Conservation (phyloP, 2,329 filamentous ascomycete genomes). For the Cordyceps militaris region DNA sequence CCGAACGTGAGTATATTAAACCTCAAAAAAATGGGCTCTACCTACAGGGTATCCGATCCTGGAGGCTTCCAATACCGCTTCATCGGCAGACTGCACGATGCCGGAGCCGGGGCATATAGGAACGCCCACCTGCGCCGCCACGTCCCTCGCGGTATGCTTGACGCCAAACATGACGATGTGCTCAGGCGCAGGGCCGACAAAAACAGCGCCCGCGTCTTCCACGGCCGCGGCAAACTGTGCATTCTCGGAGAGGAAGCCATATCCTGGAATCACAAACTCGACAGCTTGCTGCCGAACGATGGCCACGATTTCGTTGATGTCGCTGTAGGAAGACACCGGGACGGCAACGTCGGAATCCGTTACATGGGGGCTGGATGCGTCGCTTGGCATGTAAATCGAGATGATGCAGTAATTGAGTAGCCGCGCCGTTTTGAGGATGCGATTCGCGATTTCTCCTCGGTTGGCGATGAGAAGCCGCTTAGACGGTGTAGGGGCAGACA, state of each 20-base stretch:
- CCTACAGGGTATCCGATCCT: slow-evolving; percentile 3
- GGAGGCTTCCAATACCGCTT: background rate
- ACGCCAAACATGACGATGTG: slow-evolving; percentile 50
- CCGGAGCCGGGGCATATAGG: slow-evolving; percentile 31
- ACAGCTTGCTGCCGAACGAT: slow-evolving; percentile 34
- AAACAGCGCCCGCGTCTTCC: slow-evolving; percentile 44
- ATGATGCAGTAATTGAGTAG: slow-evolving; percentile 41
- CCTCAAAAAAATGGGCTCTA: background rate
- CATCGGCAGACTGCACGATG: background rate
- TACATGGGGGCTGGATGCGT: slow-evolving; percentile 48
- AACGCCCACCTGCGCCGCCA: slow-evolving; percentile 41
- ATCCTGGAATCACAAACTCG: slow-evolving; percentile 56
- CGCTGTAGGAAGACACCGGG: slow-evolving; percentile 19
- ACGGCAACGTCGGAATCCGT: slow-evolving; percentile 45
- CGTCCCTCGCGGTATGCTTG: slow-evolving; percentile 49
- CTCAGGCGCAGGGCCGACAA: slow-evolving; percentile 49
- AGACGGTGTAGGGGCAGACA: background rate
- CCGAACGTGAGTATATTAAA: too few relatives aligned
- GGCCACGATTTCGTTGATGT: slow-evolving; percentile 21
- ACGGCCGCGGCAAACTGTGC: slow-evolving; percentile 50
- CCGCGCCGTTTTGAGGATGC: slow-evolving; percentile 40
- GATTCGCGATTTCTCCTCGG: slow-evolving; percentile 50
- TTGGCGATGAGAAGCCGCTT: slow-evolving; percentile 50
- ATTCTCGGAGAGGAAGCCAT: slow-evolving; percentile 59
- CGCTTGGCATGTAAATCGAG: slow-evolving; percentile 50